These are phyloP conservation scores for Penicillium thymicola DNA, from an alignment of 2,329 filamentous ascomycete species.

Conservation along the genomic window DNA sequence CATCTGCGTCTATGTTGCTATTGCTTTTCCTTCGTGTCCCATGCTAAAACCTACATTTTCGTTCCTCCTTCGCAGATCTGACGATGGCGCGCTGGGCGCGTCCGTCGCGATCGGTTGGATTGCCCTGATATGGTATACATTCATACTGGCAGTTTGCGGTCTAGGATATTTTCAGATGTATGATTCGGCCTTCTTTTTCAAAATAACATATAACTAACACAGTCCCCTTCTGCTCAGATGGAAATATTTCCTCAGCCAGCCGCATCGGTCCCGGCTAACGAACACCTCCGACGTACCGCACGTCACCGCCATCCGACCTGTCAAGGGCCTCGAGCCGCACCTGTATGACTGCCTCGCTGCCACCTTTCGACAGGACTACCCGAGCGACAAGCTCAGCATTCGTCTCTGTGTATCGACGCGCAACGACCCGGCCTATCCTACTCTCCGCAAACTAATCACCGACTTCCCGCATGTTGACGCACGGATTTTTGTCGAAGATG, in stretches of 20 bases:
- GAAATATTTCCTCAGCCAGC: constrained; percentile 51
- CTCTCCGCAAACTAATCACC: constrained; percentile 66
- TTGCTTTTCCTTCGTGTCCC: constrained; percentile 12
- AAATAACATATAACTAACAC: constrained; percentile 8
- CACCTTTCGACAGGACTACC: constrained; percentile 79
- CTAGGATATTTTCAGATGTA: constrained; percentile 62
- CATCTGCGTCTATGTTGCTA: constrained; percentile 1
- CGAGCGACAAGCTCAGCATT: constrained; percentile 69
- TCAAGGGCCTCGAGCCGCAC: constrained; percentile 85
- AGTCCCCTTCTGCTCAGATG: constrained; percentile 43
- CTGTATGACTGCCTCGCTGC: constrained; percentile 91
- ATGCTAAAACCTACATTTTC: constrained; percentile 31
- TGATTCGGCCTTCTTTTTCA: not conserved
- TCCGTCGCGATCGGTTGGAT: constrained; percentile 47
- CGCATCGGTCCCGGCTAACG: constrained; percentile 42
- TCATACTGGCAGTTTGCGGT: constrained; percentile 54
- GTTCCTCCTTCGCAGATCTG: constrained; percentile 21
- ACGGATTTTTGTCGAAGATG: constrained; percentile 72
- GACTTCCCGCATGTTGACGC: constrained; percentile 73
- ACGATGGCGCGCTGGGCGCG: constrained; percentile 30
- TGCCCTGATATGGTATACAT: constrained; percentile 54
- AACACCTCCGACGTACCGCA: constrained; percentile 60
- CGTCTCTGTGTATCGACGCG: constrained; percentile 76
- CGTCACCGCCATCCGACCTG: constrained; percentile 86
- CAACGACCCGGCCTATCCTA: constrained; percentile 71